These are phyloP conservation scores for Triglochin maritima DNA, from an alignment of 106 monocot species.

Conservation along the genomic window DNA sequence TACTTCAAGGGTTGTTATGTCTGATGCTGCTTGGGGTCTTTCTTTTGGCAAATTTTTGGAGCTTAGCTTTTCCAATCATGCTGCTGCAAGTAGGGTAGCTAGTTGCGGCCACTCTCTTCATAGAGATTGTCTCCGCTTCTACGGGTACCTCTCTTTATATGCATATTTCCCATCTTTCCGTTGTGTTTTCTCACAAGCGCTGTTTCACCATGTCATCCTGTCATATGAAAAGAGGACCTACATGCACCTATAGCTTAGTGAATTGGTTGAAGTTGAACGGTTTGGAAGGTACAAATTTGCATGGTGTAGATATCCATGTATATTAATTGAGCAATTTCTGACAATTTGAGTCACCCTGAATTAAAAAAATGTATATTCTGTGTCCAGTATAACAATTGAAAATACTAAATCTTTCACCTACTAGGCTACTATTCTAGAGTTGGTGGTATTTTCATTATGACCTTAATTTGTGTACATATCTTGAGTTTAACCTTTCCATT, in stretches of 20 bases:
- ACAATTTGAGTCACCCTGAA: too few species aligned
- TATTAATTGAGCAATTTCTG: too few species aligned
- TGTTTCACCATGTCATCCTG: constrained; percentile 1
- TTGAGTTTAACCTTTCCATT: background rate
- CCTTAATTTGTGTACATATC: background rate
- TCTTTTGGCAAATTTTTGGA: constrained; percentile 95
- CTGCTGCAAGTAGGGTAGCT: constrained; percentile 87
- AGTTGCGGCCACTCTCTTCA: constrained; percentile 96
- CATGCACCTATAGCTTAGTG: too few species aligned
- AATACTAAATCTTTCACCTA: too few species aligned
- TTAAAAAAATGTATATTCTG: too few species aligned
- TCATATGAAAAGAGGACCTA: background rate
- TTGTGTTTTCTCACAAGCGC: background rate
- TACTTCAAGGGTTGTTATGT: constrained; percentile 77
- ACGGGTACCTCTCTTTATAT: constrained; percentile 41
- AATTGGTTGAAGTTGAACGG: too few species aligned
- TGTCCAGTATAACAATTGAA: too few species aligned
- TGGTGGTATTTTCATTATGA: background rate
- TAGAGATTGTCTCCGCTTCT: constrained; percentile 89
- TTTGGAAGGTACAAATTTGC: too few species aligned
- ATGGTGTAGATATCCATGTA: too few species aligned
- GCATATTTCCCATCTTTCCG: background rate
- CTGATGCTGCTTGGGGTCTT: constrained; percentile 95
- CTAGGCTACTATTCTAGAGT: background rate
- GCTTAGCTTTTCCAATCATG: constrained; percentile 94